Evolutionary conservation across 306 rosid species (phyloP), one percentile per base, ranked within the genome.

Genomic region (Inga leiocalycina): DNA sequence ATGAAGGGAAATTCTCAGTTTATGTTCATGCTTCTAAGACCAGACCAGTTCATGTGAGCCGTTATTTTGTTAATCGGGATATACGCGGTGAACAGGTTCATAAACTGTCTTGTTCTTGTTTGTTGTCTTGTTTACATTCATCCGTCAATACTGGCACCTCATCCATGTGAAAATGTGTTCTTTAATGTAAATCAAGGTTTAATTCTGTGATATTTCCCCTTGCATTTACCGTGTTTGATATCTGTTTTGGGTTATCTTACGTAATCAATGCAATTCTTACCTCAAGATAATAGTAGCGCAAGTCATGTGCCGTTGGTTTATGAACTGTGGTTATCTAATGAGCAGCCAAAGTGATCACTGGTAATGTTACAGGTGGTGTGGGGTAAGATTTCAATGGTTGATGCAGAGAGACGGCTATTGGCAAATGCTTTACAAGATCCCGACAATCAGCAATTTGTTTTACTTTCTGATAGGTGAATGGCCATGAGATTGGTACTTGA

Each of bases 331-430:
- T 79, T 77, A 52, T 69, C 57, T 75, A 61, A 76, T 67, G 51
- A 75, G 79, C 22, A 9, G 67, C 69, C 84, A 19, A 62, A 73
- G 70, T 74, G 78, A 76, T 78, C 48, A 43, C 70, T 71, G 67
- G 10, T 68, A 71, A 80, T 85, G 78, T 78, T 87, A 79, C 91
- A 96, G 99, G 99, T 97, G 78, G 81, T 90, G 17, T 97, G 99
- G 99, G 98, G 99, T 24, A 92, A 88, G 84, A 91, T 91, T 79
- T 91, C 99, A 43, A 97, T 97, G 98, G 80, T 94, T 49, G 94
- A 92, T 81, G 99, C 98, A 22, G 98, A 97, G 89, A 89, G 91
- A 68, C 84, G 99, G 74, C 83, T 97, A 48, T 67, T 97, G 85
- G 93, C 95, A 67, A 85, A 86, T 83, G 99, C 99, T 37, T 90